A percentile compares a stretch with the other conserved stretches of the same genome.
Conservation (phyloP, 1,139 yeast species). For the Scheffersomyces quercinus region DNA sequence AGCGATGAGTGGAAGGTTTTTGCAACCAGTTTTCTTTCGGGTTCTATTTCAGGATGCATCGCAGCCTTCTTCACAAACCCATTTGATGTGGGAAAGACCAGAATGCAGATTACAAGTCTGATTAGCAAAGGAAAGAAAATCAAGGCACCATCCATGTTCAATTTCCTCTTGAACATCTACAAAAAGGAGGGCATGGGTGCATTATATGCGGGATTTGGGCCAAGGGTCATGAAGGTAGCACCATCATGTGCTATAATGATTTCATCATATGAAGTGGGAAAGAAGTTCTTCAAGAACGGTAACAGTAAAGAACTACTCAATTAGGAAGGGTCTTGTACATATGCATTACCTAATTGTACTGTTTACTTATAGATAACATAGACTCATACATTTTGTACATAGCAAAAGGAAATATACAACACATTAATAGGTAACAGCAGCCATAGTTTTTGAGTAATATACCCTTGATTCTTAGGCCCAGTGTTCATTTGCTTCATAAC, state of each 20-base stretch:
- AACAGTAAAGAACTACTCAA: constrained; percentile 4
- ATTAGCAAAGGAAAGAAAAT: constrained; percentile 11
- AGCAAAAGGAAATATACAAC: no score
- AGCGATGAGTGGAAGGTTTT: constrained; percentile 58
- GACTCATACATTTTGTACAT: no score
- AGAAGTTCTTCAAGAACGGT: constrained; percentile 53
- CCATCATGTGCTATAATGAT: constrained; percentile 99
- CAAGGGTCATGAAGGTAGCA: constrained; percentile 86
- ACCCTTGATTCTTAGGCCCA: background rate
- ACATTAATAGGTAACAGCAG: no score
- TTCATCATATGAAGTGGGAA: constrained; percentile 89
- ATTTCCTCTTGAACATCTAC: constrained; percentile 60
- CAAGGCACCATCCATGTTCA: constrained; percentile 55
- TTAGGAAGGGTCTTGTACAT: no score
- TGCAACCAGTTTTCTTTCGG: constrained; percentile 74
- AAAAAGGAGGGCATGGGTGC: constrained; percentile 75
- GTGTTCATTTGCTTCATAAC: background rate
- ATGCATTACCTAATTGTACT: no score
- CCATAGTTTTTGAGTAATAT: no score
- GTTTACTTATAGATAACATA: no score
- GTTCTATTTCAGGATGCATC: constrained; percentile 78
- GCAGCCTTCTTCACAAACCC: constrained; percentile 92
- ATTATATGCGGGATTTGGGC: constrained; percentile 79
- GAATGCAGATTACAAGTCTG: constrained; percentile 65
- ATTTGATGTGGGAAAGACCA: constrained; percentile 94